Percentiles rank a stretch among this genome's conserved stretches.
Evolutionary conservation across 108 stramenopile species (phyloP).

Genomic region (Cyclostephanos tholiformis): DNA sequence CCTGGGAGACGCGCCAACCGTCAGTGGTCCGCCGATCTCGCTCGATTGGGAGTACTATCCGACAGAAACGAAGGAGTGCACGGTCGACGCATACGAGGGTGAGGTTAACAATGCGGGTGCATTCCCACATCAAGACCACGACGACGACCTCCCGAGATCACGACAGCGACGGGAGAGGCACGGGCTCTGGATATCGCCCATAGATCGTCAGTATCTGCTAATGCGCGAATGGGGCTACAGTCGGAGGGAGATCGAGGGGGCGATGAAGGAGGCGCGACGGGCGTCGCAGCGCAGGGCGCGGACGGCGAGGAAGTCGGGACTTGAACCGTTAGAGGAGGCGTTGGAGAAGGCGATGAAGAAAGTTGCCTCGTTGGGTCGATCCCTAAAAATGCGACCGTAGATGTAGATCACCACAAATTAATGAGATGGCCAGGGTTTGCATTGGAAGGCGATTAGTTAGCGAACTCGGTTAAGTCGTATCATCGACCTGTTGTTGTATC

Average conservation of each 20-base stretch:
- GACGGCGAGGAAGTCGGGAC: constrained; percentile 6
- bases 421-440: too few relatives aligned
- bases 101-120: not conserved
- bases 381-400: too few relatives aligned
- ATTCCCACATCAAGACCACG: too few relatives aligned
- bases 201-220: constrained; percentile 49
- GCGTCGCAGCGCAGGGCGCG: constrained; percentile 27
- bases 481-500: too few relatives aligned
- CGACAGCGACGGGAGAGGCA: constrained; percentile 25
- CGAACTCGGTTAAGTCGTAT: too few relatives aligned
- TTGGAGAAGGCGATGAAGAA: constrained; percentile 17
- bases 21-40: constrained; percentile 28
- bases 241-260: constrained; percentile 36
- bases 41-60: constrained; percentile 44
- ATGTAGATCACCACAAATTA: too few relatives aligned
- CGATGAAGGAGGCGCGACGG: constrained; percentile 51
- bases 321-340: constrained; percentile 29
- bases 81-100: constrained; percentile 27
- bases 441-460: too few relatives aligned
- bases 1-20: constrained; percentile 26
- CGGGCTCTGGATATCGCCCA: constrained; percentile 51
- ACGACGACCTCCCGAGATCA: too few relatives aligned
- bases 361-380: too few relatives aligned
- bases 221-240: constrained; percentile 54
- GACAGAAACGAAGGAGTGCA: not conserved